phyloP scores from a whole-genome alignment of 106 monocot genomes.

The Acorus gramineus region DNA sequence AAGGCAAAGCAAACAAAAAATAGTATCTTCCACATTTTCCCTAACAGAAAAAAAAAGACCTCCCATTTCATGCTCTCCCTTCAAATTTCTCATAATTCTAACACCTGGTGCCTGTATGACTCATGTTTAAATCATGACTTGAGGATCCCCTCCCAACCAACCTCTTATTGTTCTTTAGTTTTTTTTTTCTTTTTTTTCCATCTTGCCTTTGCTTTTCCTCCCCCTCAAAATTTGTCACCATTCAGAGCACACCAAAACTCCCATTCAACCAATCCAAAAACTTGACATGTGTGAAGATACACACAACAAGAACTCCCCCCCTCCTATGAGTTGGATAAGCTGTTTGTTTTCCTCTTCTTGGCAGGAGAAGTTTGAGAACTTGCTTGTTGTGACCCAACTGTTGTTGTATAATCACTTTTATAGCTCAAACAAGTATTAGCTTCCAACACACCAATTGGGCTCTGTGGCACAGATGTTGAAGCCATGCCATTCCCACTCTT shows the following conservation, averaged over 20 bases:
- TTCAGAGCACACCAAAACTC: slow-evolving; percentile 17
- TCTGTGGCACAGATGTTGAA: slow-evolving; percentile 38
- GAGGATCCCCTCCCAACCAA: slow-evolving; percentile 4
- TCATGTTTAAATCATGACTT: slow-evolving; percentile 14
- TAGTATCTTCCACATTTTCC: slow-evolving; percentile 5
- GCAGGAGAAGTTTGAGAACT: slow-evolving; percentile 28
- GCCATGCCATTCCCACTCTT: slow-evolving; percentile 19
- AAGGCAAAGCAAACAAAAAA: too few species aligned
- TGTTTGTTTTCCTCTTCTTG: slow-evolving; percentile 60
- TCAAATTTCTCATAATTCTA: not conserved
- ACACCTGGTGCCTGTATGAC: too few species aligned
- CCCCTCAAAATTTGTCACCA: not conserved
- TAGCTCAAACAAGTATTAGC: slow-evolving; percentile 56
- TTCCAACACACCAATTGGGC: slow-evolving; percentile 81
- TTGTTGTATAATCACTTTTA: slow-evolving; percentile 39
- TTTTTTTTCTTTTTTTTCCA: too few species aligned
- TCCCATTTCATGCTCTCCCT: slow-evolving; percentile 1
- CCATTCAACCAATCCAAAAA: slow-evolving; percentile 13
- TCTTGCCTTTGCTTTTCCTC: not conserved
- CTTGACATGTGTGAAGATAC: slow-evolving; percentile 15
- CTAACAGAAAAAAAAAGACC: not conserved
- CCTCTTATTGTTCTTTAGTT: slow-evolving; percentile 4
- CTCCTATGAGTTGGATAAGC: slow-evolving; percentile 13
- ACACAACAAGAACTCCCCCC: not conserved
- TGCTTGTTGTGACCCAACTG: slow-evolving; percentile 23